Percentiles rank a stretch among this genome's conserved stretches.
These are phyloP conservation scores for Phragmites australis DNA, from an alignment of 176 grass and related monocot genomes.

Conservation along the genomic window DNA sequence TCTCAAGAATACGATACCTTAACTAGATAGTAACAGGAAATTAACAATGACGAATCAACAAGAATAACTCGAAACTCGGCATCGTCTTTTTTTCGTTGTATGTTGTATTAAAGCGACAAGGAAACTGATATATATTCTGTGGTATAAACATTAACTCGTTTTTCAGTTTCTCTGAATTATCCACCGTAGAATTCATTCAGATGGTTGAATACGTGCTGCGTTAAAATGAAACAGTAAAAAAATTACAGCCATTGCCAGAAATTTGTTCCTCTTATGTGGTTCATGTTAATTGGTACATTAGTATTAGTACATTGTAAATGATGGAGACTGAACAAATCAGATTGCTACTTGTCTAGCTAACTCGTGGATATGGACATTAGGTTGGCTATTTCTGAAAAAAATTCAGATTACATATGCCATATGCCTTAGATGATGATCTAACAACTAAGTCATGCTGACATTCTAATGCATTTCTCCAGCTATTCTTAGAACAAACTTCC, in stretches of 20 bases:
- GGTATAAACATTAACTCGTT: neutral
- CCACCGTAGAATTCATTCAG: neutral
- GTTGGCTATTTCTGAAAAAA: neutral
- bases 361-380: neutral
- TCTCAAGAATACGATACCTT: neutral
- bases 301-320: too few species aligned
- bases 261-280: too few species aligned
- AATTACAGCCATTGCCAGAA: too few species aligned
- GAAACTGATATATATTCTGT: neutral
- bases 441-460: constrained; percentile 22
- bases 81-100: neutral
- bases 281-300: too few species aligned
- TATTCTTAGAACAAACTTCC: neutral
- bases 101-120: too few species aligned
- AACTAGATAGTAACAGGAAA: neutral
- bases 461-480: neutral
- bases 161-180: neutral
- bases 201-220: neutral
- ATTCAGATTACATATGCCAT: neutral
- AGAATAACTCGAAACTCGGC: neutral
- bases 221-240: neutral
- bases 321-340: too few species aligned
- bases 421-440: neutral
- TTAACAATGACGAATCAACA: neutral
- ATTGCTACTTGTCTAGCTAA: too few species aligned